These are phyloP conservation scores for Reticulascus tulasneorum DNA, from an alignment of 2,329 filamentous ascomycete species.

Conservation along the genomic window DNA sequence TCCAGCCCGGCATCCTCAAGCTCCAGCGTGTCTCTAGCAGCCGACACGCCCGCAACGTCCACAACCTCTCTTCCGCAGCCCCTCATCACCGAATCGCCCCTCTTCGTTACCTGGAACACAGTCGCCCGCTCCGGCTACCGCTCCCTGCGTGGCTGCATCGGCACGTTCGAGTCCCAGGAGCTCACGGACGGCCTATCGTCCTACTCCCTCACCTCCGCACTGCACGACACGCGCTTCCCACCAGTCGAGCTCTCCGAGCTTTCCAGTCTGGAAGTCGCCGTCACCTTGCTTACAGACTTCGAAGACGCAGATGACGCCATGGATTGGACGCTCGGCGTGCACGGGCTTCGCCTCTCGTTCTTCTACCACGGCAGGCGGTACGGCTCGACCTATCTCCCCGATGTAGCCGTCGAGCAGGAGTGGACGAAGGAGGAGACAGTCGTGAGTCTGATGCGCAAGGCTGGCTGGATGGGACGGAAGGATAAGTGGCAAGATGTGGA, in stretches of 20 bases:
- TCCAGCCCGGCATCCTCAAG: slow-evolving; percentile 28
- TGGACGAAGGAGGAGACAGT: slow-evolving; percentile 94
- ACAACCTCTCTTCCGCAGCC: slow-evolving; percentile 34
- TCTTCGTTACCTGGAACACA: slow-evolving; percentile 96
- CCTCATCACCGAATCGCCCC: slow-evolving; percentile 54
- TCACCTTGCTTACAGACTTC: slow-evolving; percentile 84
- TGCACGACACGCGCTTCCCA: slow-evolving; percentile 60
- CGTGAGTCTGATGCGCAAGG: slow-evolving; percentile 87
- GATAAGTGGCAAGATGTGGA: slow-evolving; percentile 77
- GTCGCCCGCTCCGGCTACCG: slow-evolving; percentile 55
- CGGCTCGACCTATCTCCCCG: slow-evolving; percentile 86
- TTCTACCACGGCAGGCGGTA: slow-evolving; percentile 67
- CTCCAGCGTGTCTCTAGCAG: slow-evolving; percentile 32
- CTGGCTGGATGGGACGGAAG: slow-evolving; percentile 81
- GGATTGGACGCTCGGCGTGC: slow-evolving; percentile 83
- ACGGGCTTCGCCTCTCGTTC: slow-evolving; percentile 87
- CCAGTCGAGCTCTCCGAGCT: slow-evolving; percentile 53
- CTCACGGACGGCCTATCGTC: slow-evolving; percentile 69
- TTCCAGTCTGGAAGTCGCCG: slow-evolving; percentile 56
- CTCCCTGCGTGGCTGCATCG: slow-evolving; percentile 87
- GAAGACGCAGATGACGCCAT: slow-evolving; percentile 68
- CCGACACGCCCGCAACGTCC: slow-evolving; percentile 40
- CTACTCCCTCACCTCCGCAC: slow-evolving; percentile 77
- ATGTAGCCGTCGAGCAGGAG: slow-evolving; percentile 86
- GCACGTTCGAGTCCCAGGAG: slow-evolving; percentile 79